Evolutionary conservation across 2,329 filamentous ascomycete genomes (phyloP).

Genomic region (Akanthomyces uredinophilus): DNA sequence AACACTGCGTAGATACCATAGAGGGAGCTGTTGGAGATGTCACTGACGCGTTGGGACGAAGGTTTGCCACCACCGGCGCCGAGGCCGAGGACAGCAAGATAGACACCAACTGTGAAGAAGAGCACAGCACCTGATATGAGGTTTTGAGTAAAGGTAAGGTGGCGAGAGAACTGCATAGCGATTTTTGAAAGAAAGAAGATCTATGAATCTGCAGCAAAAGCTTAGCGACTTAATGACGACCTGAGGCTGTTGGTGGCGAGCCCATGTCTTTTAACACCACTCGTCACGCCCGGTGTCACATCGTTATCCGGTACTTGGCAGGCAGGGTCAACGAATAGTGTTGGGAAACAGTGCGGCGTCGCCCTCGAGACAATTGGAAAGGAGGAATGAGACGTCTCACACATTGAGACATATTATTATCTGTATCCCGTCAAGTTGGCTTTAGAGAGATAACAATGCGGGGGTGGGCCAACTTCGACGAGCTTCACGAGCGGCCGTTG

Average conservation of each 20-base stretch:
- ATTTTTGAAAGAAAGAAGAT: not conserved
- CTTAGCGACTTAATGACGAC: not conserved
- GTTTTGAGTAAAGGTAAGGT: slow-evolving; percentile 12
- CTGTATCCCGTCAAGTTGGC: not conserved
- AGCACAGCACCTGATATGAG: slow-evolving; percentile 13
- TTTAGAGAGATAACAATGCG: not conserved
- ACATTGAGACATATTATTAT: not conserved
- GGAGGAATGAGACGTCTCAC: not conserved
- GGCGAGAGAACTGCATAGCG: not conserved
- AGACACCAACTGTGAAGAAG: slow-evolving; percentile 17
- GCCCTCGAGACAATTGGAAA: not conserved
- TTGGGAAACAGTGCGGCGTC: not conserved
- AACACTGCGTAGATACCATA: slow-evolving; percentile 16
- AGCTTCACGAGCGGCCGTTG: not conserved
- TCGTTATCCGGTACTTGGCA: not conserved
- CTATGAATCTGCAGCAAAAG: not conserved
- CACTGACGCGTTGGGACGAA: slow-evolving; percentile 10
- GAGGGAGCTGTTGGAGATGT: slow-evolving; percentile 10
- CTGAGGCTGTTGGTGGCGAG: not conserved
- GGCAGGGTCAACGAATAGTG: not conserved
- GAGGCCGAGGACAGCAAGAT: slow-evolving; percentile 16
- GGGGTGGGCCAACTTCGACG: not conserved
- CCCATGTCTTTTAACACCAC: not conserved
- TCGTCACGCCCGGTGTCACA: not conserved
- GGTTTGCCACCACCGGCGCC: slow-evolving; percentile 18